These are phyloP conservation scores for Eucalyptus polyanthemos DNA, from an alignment of 345 rosid species.

Conservation along the genomic window DNA sequence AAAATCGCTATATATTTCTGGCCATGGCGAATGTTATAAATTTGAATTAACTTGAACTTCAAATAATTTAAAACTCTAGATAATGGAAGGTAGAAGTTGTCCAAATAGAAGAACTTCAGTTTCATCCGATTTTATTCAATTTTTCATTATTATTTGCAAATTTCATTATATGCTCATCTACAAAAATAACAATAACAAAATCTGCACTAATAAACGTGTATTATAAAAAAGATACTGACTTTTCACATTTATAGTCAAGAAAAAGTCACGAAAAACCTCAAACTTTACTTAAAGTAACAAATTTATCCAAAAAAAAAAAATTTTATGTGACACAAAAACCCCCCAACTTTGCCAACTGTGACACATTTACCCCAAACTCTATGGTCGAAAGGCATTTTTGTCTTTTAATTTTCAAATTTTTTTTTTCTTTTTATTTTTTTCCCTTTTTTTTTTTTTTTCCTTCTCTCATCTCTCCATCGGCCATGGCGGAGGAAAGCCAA, in stretches of 20 bases:
- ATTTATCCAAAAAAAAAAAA: no score
- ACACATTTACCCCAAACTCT: no score
- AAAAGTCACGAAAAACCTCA: no score
- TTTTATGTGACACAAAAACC: no score
- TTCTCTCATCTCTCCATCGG: no score
- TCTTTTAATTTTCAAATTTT: no score
- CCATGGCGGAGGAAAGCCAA: no score
- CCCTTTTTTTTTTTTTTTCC: no score
- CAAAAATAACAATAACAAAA: not conserved
- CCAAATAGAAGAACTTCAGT: not conserved
- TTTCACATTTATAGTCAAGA: no score
- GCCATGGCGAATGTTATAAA: not conserved
- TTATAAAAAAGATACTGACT: not conserved
- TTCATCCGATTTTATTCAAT: not conserved
- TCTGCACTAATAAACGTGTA: not conserved
- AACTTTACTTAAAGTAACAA: no score
- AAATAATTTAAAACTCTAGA: not conserved
- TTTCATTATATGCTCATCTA: not conserved
- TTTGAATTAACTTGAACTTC: not conserved
- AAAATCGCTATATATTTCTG: not conserved
- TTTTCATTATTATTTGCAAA: not conserved
- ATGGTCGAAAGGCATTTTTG: rapidly evolving
- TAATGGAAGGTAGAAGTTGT: not conserved
- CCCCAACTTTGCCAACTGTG: rapidly evolving
- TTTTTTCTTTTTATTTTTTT: rapidly evolving